Evolutionary conservation across 495 filamentous ascomycete species (phyloP).

Genomic region (Choiromyces venosus): DNA sequence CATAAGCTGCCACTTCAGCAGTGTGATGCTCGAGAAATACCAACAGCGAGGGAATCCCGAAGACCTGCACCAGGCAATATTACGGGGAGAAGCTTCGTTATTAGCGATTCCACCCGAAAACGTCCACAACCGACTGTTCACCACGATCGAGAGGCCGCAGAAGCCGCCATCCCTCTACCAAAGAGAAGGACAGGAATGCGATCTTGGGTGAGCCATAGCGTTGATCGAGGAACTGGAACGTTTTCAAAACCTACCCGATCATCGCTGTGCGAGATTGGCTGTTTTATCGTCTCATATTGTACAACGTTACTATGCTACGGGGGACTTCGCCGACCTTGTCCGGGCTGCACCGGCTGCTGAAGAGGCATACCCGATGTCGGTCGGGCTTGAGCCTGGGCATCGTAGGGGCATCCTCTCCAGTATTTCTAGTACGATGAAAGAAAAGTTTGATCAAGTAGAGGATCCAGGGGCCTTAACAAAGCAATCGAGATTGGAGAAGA

Average conservation of each 20-base stretch:
- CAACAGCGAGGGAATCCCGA: background rate
- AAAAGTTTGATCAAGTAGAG: background rate
- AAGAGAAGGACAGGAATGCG: background rate
- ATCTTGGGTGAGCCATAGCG: background rate
- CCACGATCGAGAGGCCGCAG: background rate
- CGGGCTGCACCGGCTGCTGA: background rate
- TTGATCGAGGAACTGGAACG: background rate
- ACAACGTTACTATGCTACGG: background rate
- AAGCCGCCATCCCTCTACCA: background rate
- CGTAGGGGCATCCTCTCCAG: background rate
- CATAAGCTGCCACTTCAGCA: background rate
- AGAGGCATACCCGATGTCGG: background rate
- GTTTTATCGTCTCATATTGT: background rate
- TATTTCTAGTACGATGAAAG: background rate
- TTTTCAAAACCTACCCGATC: background rate
- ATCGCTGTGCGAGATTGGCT: background rate
- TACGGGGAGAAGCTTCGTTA: background rate
- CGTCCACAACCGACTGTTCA: background rate
- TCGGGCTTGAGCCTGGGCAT: background rate
- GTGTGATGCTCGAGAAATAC: background rate
- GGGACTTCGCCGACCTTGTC: background rate
- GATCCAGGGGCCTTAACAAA: background rate
- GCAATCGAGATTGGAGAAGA: background rate
- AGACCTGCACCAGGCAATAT: background rate
- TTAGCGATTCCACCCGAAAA: background rate